These are phyloP conservation scores for Monosporascus sp. DNA, from an alignment of 2,329 filamentous ascomycete genomes.

Conservation along the genomic window DNA sequence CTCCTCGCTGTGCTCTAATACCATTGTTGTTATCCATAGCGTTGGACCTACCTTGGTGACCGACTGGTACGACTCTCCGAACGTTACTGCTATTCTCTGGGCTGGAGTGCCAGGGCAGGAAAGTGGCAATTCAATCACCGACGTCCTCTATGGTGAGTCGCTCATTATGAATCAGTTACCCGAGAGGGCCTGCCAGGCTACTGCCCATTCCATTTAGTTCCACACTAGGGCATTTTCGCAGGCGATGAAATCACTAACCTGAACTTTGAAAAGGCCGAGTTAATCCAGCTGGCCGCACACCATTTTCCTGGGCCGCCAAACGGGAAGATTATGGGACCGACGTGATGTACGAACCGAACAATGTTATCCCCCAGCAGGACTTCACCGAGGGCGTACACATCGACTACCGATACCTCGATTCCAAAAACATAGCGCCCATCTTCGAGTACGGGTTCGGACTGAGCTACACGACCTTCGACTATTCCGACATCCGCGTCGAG, in stretches of 20 bases:
- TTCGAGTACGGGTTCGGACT: slow-evolving; percentile 81
- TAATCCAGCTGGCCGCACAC: slow-evolving; percentile 71
- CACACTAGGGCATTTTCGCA: too few species aligned
- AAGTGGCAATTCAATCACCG: slow-evolving; percentile 71
- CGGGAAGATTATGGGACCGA: slow-evolving; percentile 64
- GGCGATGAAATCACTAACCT: background rate
- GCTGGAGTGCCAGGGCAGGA: slow-evolving; percentile 80
- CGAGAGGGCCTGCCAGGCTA: too few species aligned
- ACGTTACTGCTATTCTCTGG: slow-evolving; percentile 80
- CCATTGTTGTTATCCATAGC: slow-evolving; percentile 86
- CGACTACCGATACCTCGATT: slow-evolving; percentile 75
- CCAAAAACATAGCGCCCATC: slow-evolving; percentile 58
- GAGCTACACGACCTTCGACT: slow-evolving; percentile 74
- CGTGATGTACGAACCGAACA: slow-evolving; percentile 65
- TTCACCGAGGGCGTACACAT: slow-evolving; percentile 78
- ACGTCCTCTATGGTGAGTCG: slow-evolving; percentile 65
- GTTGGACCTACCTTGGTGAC: slow-evolving; percentile 73
- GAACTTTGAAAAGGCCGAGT: slow-evolving; percentile 42
- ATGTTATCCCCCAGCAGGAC: slow-evolving; percentile 67
- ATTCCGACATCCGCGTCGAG: slow-evolving; percentile 60
- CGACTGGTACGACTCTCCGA: slow-evolving; percentile 69
- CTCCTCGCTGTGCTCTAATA: slow-evolving; percentile 74
- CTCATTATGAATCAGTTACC: too few species aligned
- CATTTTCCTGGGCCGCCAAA: slow-evolving; percentile 73
- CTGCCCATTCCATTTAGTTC: too few species aligned